Evolutionary conservation across 2,329 filamentous ascomycete species (phyloP).

Genomic region (Beauveria australis): DNA sequence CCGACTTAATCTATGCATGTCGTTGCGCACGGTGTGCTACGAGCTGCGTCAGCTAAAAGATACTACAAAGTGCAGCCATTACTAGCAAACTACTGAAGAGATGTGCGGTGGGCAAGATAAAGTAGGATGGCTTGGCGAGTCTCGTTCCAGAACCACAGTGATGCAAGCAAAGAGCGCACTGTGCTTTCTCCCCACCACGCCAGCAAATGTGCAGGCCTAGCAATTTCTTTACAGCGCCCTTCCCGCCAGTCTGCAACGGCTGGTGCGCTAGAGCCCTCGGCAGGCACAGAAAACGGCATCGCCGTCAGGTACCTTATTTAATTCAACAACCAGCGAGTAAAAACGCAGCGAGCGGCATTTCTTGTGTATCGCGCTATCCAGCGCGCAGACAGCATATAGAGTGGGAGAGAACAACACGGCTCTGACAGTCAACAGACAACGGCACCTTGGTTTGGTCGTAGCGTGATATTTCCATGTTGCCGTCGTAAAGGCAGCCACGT

Average conservation of each 20-base stretch:
- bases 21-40: neutral
- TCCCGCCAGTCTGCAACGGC: neutral
- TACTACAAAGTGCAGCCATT: neutral
- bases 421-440: no score
- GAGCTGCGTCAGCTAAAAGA: slow-evolving; percentile 1
- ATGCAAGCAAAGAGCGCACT: neutral
- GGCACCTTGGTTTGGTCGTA: no score
- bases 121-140: neutral
- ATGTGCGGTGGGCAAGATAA: neutral
- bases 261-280: neutral
- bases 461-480: no score
- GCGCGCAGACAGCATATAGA: no score
- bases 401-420: no score
- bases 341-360: neutral
- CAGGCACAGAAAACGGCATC: neutral
- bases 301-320: neutral
- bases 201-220: neutral
- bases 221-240: neutral
- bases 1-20: neutral
- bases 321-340: neutral
- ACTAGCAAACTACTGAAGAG: neutral
- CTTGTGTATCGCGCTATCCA: no score
- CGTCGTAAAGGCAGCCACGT: no score
- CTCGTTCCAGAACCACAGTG: slow-evolving; percentile 6
- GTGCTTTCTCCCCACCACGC: neutral